Evolutionary conservation across 169 alveolate species (phyloP).

Genomic region (Plasmodium gonderi): DNA sequence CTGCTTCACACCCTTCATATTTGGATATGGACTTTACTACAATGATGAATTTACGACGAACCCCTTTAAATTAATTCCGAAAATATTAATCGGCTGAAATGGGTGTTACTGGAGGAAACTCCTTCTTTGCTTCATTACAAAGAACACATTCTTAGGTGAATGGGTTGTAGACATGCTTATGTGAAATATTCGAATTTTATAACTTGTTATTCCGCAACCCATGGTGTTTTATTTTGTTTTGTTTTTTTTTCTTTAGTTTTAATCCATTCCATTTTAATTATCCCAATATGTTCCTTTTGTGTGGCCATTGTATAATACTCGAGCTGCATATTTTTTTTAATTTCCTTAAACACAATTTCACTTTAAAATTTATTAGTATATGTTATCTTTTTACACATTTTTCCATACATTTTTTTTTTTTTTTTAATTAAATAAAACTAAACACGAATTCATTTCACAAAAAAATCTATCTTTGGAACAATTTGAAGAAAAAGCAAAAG

Average conservation of each 20-base stretch:
- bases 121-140: too few species aligned
- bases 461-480: background rate
- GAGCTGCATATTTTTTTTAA: background rate
- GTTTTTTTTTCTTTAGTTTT: too few species aligned
- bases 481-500: background rate
- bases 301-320: background rate
- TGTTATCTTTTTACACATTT: too few species aligned
- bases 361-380: background rate
- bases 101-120: background rate
- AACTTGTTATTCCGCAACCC: too few species aligned
- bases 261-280: background rate
- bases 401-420: too few species aligned
- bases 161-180: too few species aligned
- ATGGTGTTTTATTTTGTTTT: too few species aligned
- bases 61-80: constrained; percentile 62
- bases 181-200: too few species aligned
- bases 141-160: too few species aligned
- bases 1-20: constrained; percentile 69
- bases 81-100: constrained; percentile 56
- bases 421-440: background rate
- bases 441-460: background rate
- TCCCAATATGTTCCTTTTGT: background rate
- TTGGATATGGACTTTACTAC: constrained; percentile 68
- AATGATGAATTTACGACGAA: constrained; percentile 60
- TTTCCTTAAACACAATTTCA: background rate